A percentile compares a stretch with the other conserved stretches of the same genome.
phyloP scores from a whole-genome alignment of 257 asterid genomes.

The Nicotiana paniculata region DNA sequence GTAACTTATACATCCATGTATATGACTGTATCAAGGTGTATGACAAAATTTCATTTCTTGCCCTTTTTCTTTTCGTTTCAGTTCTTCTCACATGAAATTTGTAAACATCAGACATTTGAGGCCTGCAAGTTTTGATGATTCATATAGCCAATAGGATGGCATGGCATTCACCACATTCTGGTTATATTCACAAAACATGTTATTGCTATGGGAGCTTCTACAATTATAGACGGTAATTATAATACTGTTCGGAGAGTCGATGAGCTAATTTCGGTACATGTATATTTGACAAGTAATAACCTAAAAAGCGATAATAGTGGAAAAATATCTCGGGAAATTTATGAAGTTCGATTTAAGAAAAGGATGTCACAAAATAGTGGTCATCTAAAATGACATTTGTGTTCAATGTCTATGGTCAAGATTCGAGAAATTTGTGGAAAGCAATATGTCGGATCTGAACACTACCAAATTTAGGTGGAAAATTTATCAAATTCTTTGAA shows the following conservation, averaged over 20 bases:
- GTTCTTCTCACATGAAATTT: not conserved
- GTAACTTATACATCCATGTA: slow-evolving; percentile 22
- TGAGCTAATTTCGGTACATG: too few relatives aligned
- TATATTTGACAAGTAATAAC: too few relatives aligned
- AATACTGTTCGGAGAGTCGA: too few relatives aligned
- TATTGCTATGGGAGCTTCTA: too few relatives aligned
- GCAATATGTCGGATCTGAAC: not conserved
- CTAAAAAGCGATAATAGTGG: too few relatives aligned
- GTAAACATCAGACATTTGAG: not conserved
- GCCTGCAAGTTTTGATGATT: not conserved
- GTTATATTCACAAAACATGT: too few relatives aligned
- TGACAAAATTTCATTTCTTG: not conserved
- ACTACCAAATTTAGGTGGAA: slow-evolving; percentile 1
- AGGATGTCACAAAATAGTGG: not conserved
- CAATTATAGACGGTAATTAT: too few relatives aligned
- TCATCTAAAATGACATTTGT: not conserved
- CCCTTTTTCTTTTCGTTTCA: not conserved
- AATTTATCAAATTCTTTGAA: slow-evolving; percentile 1
- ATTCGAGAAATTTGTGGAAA: not conserved
- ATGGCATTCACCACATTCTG: not conserved
- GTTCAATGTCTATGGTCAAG: not conserved
- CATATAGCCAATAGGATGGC: not conserved
- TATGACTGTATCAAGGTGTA: slow-evolving; percentile 5
- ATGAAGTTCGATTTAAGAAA: not conserved
- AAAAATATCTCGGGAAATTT: too few relatives aligned